phyloP scores from a whole-genome alignment of 2,329 filamentous ascomycete species.

The Exophiala xenobiotica region DNA sequence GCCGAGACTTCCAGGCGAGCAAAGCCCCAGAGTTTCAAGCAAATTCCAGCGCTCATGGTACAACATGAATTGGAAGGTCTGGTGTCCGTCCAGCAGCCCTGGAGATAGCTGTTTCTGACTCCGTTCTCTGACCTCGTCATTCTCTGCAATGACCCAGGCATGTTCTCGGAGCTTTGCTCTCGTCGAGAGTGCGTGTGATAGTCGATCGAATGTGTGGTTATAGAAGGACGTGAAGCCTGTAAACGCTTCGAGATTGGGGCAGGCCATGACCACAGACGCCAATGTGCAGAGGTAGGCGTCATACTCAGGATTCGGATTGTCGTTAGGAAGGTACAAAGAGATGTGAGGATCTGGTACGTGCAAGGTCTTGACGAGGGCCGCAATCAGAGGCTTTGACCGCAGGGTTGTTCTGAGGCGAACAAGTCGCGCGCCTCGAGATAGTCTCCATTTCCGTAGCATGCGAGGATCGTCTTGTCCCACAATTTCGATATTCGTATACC shows the following conservation, averaged over 20 bases:
- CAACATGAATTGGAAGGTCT: conserved; percentile 53
- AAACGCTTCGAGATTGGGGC: conserved; percentile 57
- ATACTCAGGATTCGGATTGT: conserved; percentile 41
- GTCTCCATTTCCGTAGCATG: conserved; percentile 49
- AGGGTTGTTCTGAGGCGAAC: conserved; percentile 56
- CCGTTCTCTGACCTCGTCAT: conserved; percentile 40
- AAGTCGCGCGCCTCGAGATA: conserved; percentile 52
- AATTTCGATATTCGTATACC: conserved; percentile 52
- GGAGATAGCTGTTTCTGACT: conserved; percentile 36
- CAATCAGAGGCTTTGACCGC: conserved; percentile 51
- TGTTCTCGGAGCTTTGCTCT: conserved; percentile 55
- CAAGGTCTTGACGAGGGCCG: conserved; percentile 54
- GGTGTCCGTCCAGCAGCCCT: conserved; percentile 50
- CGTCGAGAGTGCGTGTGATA: conserved; percentile 57
- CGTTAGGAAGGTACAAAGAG: conserved; percentile 33
- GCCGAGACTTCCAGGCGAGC: conserved; percentile 45
- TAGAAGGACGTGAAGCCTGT: conserved; percentile 55
- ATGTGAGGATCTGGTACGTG: conserved; percentile 52
- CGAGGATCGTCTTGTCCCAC: conserved; percentile 47
- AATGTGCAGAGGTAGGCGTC: conserved; percentile 53
- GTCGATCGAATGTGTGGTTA: conserved; percentile 54
- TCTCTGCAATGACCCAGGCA: conserved; percentile 55
- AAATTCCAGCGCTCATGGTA: conserved; percentile 53
- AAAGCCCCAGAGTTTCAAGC: conserved; percentile 55
- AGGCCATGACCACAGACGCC: conserved; percentile 59